Percentiles rank a stretch among this genome's conserved stretches.
phyloP scores from a whole-genome alignment of 495 filamentous ascomycete species.

The Friedmanniomyces simplex region DNA sequence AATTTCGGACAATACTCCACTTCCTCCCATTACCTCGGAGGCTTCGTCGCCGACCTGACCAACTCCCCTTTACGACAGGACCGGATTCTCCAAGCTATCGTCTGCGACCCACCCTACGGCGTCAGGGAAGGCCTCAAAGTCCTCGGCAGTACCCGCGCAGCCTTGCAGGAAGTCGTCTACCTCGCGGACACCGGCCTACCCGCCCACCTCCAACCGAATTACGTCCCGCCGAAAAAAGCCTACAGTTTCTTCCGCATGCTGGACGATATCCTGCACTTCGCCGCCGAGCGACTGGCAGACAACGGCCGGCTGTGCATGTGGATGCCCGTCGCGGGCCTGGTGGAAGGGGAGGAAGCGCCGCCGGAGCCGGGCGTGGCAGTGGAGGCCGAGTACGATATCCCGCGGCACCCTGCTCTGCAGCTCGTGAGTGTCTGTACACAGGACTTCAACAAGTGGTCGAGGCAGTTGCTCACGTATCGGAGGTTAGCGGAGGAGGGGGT shows the following conservation, averaged over 20 bases:
- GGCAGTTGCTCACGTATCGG: constrained; percentile 75
- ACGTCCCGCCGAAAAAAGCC: constrained; percentile 77
- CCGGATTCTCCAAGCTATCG: constrained; percentile 70
- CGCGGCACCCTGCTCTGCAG: constrained; percentile 65
- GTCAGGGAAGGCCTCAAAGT: constrained; percentile 87
- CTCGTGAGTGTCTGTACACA: constrained; percentile 74
- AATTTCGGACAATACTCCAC: constrained; percentile 85
- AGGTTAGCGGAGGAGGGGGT: constrained; percentile 55
- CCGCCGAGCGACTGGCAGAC: constrained; percentile 66
- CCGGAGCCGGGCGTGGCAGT: constrained; percentile 22
- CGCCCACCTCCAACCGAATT: constrained; percentile 62
- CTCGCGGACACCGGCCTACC: constrained; percentile 54
- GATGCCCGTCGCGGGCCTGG: constrained; percentile 91
- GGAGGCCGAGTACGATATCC: constrained; percentile 60
- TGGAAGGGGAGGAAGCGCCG: constrained; percentile 26
- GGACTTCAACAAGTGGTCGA: constrained; percentile 82
- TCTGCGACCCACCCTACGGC: constrained; percentile 98
- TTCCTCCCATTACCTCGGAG: constrained; percentile 52
- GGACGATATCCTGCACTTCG: constrained; percentile 78
- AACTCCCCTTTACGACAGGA: constrained; percentile 63
- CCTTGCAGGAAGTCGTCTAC: constrained; percentile 44
- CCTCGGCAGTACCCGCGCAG: constrained; percentile 61
- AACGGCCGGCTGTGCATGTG: constrained; percentile 78
- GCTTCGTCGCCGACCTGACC: constrained; percentile 78
- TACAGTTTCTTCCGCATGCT: constrained; percentile 88